Percentiles rank a stretch among this genome's conserved stretches.
Conservation (phyloP, 345 rosid genomes). For the Ceriops zippeliana region DNA sequence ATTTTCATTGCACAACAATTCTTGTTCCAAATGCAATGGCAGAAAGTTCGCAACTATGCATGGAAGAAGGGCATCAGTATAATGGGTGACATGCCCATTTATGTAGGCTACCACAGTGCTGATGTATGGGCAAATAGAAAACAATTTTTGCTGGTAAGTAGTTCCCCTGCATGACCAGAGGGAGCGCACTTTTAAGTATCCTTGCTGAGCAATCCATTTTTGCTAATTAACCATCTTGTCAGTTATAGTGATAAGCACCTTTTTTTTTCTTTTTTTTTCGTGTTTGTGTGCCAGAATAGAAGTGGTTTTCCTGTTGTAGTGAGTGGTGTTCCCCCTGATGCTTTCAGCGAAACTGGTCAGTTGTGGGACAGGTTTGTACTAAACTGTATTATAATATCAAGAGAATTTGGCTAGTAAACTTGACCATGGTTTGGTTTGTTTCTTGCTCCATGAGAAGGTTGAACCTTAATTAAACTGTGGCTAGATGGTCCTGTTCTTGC, state of each 20-base stretch:
- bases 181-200: background rate
- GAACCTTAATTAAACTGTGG: too few species aligned
- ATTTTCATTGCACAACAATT: slow-evolving; percentile 86
- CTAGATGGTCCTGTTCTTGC: too few species aligned
- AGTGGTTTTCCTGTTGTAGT: slow-evolving; percentile 77
- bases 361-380: slow-evolving; percentile 79
- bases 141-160: slow-evolving; percentile 72
- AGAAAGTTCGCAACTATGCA: slow-evolving; percentile 72
- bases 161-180: slow-evolving; percentile 8
- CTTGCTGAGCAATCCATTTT: background rate
- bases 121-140: slow-evolving; percentile 98
- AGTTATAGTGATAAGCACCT: slow-evolving; percentile 3
- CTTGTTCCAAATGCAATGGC: slow-evolving; percentile 96
- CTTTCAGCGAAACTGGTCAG: slow-evolving; percentile 95
- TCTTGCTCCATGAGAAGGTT: too few species aligned
- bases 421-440: too few species aligned
- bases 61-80: slow-evolving; percentile 61
- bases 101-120: slow-evolving; percentile 95
- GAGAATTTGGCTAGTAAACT: background rate
- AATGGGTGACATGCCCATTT: slow-evolving; percentile 99
- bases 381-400: background rate
- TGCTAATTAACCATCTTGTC: background rate
- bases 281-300: slow-evolving; percentile 53
- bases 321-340: slow-evolving; percentile 95
- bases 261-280: slow-evolving; percentile 7